Conservation (phyloP, 768 basidiomycete species). For the Nidularia pulvinata region DNA sequence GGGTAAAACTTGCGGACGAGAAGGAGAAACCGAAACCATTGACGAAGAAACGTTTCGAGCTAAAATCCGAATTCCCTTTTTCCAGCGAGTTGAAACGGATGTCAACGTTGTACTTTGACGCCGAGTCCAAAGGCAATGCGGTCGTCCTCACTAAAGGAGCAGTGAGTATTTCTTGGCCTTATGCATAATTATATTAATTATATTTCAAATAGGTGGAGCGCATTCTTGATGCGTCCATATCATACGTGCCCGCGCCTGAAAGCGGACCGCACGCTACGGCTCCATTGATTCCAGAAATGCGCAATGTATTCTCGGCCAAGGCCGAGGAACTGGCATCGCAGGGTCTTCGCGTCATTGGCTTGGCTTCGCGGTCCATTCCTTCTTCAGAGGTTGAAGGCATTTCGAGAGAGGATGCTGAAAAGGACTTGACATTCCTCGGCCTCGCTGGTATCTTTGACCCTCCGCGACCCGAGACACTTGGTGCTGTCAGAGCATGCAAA, state of each 20-base stretch:
- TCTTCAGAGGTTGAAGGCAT: background rate
- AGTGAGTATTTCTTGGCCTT: slow-evolving; percentile 12
- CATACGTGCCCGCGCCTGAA: slow-evolving; percentile 25
- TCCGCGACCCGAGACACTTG: slow-evolving; percentile 3
- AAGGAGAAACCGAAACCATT: slow-evolving; percentile 5
- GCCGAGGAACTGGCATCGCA: slow-evolving; percentile 36
- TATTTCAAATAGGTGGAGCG: slow-evolving; percentile 34
- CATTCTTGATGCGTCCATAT: slow-evolving; percentile 45
- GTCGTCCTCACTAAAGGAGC: slow-evolving; percentile 33
- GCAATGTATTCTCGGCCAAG: slow-evolving; percentile 22
- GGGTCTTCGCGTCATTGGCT: slow-evolving; percentile 37
- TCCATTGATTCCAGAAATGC: slow-evolving; percentile 23
- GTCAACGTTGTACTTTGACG: slow-evolving; percentile 34
- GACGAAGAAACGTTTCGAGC: slow-evolving; percentile 22
- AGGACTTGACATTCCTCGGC: slow-evolving; percentile 1
- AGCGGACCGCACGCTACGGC: slow-evolving; percentile 12
- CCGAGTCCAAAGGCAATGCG: slow-evolving; percentile 12
- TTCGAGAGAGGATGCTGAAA: slow-evolving; percentile 1
- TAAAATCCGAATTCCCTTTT: slow-evolving; percentile 40
- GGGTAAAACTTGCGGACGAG: slow-evolving; percentile 13
- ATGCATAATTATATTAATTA: background rate
- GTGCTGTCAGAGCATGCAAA: slow-evolving; percentile 3
- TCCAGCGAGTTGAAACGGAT: slow-evolving; percentile 53
- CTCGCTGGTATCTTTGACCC: slow-evolving; percentile 5
- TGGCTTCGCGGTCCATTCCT: slow-evolving; percentile 20